Percentiles rank a stretch among this genome's conserved stretches.
Evolutionary conservation across 305 asterid genomes (phyloP).

Genomic region (Striga hermonthica): DNA sequence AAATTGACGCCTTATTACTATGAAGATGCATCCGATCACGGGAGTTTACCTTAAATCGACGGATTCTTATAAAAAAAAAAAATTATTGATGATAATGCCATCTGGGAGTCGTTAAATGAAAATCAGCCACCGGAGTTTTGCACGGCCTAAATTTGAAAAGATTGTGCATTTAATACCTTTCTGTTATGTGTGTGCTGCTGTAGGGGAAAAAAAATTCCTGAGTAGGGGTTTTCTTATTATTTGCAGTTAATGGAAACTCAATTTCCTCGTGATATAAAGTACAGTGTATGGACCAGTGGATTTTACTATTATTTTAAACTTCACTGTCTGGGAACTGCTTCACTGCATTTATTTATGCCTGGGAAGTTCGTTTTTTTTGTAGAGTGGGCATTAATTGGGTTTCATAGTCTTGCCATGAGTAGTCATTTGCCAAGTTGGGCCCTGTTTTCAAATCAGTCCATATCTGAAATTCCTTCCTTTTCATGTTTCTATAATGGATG

Average conservation of each 20-base stretch:
- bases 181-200: conserved; percentile 12
- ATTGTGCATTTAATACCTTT: conserved; percentile 20
- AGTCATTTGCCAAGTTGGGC: not conserved
- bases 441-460: not conserved
- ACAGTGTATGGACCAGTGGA: not conserved
- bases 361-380: not conserved
- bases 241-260: conserved; percentile 4
- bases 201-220: conserved; percentile 24
- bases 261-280: conserved; percentile 22
- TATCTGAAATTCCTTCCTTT: too few relatives aligned
- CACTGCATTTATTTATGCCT: conserved; percentile 9
- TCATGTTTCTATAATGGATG: too few relatives aligned
- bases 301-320: not conserved
- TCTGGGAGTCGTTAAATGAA: conserved; percentile 35
- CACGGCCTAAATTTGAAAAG: conserved; percentile 23
- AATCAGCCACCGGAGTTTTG: conserved; percentile 28
- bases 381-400: not conserved
- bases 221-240: not conserved
- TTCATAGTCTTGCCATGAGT: not conserved
- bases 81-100: conserved; percentile 25
- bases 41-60: conserved; percentile 47
- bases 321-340: too few relatives aligned
- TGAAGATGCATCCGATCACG: conserved; percentile 71
- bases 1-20: conserved; percentile 76
- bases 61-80: conserved; percentile 2